phyloP scores from a whole-genome alignment of 2,329 filamentous ascomycete species.

The Penicillium sp. region DNA sequence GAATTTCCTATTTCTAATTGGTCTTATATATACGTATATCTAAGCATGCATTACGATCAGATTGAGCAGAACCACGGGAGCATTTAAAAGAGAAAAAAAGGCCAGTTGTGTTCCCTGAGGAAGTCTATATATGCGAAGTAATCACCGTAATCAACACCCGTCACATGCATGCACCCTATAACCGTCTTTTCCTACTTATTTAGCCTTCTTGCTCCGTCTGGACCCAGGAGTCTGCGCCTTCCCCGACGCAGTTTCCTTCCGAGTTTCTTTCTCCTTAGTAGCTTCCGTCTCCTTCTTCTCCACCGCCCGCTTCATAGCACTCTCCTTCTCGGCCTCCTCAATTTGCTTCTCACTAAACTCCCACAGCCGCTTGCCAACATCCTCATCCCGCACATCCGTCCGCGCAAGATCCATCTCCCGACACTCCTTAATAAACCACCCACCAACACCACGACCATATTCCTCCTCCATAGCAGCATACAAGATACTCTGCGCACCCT shows the following conservation, averaged over 20 bases:
- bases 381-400: constrained; percentile 75
- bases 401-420: constrained; percentile 71
- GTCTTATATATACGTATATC: not conserved
- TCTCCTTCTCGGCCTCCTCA: constrained; percentile 76
- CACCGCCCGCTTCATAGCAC: constrained; percentile 62
- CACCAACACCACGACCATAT: constrained; percentile 65
- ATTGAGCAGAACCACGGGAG: not conserved
- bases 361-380: constrained; percentile 82
- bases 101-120: not conserved
- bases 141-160: not conserved
- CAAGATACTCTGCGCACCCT: constrained; percentile 84
- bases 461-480: constrained; percentile 80
- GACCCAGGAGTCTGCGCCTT: constrained; percentile 40
- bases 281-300: constrained; percentile 55
- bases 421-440: constrained; percentile 85
- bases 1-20: constrained; percentile 35
- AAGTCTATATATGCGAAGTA: not conserved
- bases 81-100: not conserved
- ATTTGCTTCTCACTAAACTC: constrained; percentile 83
- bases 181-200: constrained; percentile 11
- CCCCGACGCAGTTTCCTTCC: constrained; percentile 19
- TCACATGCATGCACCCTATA: not conserved
- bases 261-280: constrained; percentile 22
- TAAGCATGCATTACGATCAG: not conserved
- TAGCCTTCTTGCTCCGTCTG: constrained; percentile 41